These are phyloP conservation scores for Pichia californica DNA, from an alignment of 805 yeast genomes.

Conservation along the genomic window DNA sequence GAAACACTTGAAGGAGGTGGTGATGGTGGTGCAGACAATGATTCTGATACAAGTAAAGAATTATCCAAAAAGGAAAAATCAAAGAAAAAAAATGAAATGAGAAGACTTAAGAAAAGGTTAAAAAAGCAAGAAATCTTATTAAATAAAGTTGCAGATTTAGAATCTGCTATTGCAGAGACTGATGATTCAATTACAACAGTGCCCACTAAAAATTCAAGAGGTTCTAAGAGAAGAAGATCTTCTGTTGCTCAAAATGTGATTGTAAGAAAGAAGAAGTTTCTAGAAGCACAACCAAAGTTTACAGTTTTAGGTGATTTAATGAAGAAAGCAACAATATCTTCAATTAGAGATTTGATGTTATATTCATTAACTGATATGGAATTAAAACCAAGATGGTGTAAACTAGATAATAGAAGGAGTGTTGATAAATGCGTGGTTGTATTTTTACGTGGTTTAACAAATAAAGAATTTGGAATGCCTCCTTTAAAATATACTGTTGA, in stretches of 20 bases:
- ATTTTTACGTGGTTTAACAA: slow-evolving; percentile 58
- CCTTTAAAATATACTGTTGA: slow-evolving; percentile 8
- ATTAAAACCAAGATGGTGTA: slow-evolving; percentile 43
- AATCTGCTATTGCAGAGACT: slow-evolving; percentile 4
- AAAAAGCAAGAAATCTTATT: slow-evolving; percentile 14
- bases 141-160: not conserved
- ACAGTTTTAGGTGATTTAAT: slow-evolving; percentile 9
- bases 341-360: slow-evolving; percentile 41
- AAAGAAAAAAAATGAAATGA: not conserved
- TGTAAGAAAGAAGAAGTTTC: slow-evolving; percentile 29
- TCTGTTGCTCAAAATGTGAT: slow-evolving; percentile 27
- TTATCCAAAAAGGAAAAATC: not conserved
- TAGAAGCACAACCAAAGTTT: slow-evolving; percentile 16
- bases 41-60: not conserved
- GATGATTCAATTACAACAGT: not conserved
- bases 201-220: not conserved
- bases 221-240: slow-evolving; percentile 34
- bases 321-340: slow-evolving; percentile 30
- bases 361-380: slow-evolving; percentile 36
- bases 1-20: not conserved
- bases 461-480: slow-evolving; percentile 36
- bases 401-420: slow-evolving; percentile 39
- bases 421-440: slow-evolving; percentile 52
- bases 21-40: not conserved
- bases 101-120: slow-evolving; percentile 15